Percentiles rank a stretch among this genome's conserved stretches.
Conservation (phyloP, 345 rosid genomes). For the Boechera divaricarpa region DNA sequence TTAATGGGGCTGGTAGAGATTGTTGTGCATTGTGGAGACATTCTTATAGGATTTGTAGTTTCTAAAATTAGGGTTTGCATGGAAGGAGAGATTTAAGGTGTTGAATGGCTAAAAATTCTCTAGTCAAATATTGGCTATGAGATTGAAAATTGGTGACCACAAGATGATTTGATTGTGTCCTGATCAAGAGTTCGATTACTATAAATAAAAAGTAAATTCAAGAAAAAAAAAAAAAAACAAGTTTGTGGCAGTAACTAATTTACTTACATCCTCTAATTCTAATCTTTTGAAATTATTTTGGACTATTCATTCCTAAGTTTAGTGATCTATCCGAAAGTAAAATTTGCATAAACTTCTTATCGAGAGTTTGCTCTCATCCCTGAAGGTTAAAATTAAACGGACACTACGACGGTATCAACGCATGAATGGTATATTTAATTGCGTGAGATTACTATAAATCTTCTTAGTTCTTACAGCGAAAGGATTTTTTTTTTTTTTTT, state of each 20-base stretch:
- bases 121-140: conserved; percentile 16
- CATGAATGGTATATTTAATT: too few relatives aligned
- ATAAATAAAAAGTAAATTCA: conserved; percentile 10
- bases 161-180: conserved; percentile 25
- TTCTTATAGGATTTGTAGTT: conserved; percentile 40
- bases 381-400: background rate
- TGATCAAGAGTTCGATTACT: conserved; percentile 36
- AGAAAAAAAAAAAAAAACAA: background rate
- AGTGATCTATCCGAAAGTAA: conserved; percentile 2
- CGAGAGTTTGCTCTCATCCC: background rate
- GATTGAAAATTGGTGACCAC: conserved; percentile 22
- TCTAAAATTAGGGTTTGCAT: conserved; percentile 40
- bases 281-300: background rate
- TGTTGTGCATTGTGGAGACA: conserved; percentile 22
- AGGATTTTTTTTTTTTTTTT: background rate
- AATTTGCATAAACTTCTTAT: background rate
- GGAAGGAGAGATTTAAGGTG: conserved; percentile 32
- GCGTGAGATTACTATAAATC: background rate
- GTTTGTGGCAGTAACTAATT: background rate
- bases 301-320: background rate
- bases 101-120: conserved; percentile 39
- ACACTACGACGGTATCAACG: too few relatives aligned
- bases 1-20: conserved; percentile 24
- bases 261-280: background rate
- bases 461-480: background rate